These are phyloP conservation scores for Scedosporium dehoogii DNA, from an alignment of 2,329 filamentous ascomycete genomes.

Conservation along the genomic window DNA sequence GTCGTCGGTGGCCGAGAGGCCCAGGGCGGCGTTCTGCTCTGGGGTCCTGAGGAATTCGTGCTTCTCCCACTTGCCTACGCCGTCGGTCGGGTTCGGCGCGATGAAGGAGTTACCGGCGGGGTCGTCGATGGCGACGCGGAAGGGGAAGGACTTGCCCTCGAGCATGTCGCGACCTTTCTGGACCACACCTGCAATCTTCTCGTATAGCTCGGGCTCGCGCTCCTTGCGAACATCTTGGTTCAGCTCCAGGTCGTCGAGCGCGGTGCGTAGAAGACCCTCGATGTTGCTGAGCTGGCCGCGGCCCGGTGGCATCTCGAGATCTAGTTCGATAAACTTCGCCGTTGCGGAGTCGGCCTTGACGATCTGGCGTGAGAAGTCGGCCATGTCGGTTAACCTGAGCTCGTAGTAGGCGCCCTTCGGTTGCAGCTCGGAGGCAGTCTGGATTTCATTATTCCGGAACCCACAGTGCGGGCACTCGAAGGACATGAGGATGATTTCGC, in stretches of 20 bases:
- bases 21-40: slow-evolving; percentile 79
- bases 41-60: slow-evolving; percentile 72
- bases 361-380: slow-evolving; percentile 76
- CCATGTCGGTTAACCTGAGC: slow-evolving; percentile 60
- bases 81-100: slow-evolving; percentile 70
- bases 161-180: slow-evolving; percentile 67
- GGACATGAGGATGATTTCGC: slow-evolving; percentile 95
- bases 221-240: slow-evolving; percentile 77
- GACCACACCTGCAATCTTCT: slow-evolving; percentile 70
- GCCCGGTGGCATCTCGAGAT: slow-evolving; percentile 85
- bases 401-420: slow-evolving; percentile 79
- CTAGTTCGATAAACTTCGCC: slow-evolving; percentile 82
- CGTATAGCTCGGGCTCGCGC: slow-evolving; percentile 65
- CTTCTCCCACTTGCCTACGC: slow-evolving; percentile 80
- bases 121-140: slow-evolving; percentile 82
- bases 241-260: slow-evolving; percentile 70
- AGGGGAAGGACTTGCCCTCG: slow-evolving; percentile 68
- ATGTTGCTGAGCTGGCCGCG: slow-evolving; percentile 89
- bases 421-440: slow-evolving; percentile 85
- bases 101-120: slow-evolving; percentile 96
- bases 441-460: slow-evolving; percentile 87
- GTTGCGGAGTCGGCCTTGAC: slow-evolving; percentile 84
- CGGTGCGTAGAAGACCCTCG: slow-evolving; percentile 72
- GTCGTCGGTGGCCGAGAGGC: slow-evolving; percentile 56
- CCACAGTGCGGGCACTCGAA: slow-evolving; percentile 86